Evolutionary conservation across 2,329 filamentous ascomycete genomes (phyloP).

Genomic region (Cephalotrichum gorgonifer): DNA sequence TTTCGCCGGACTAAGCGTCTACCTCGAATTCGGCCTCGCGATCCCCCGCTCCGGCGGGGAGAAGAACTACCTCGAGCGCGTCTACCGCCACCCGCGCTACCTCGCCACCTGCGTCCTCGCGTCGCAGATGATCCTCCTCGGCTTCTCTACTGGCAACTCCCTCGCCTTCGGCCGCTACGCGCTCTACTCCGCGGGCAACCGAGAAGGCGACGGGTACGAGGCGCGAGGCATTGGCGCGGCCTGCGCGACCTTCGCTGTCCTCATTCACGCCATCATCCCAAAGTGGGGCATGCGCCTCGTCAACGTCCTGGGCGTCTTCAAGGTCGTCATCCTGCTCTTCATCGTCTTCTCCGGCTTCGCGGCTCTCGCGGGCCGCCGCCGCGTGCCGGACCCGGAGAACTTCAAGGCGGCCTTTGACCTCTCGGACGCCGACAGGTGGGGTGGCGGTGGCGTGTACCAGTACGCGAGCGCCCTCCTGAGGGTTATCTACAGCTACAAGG

Average conservation of each 20-base stretch:
- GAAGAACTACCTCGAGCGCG: slow-evolving; percentile 57
- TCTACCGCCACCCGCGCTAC: slow-evolving; percentile 47
- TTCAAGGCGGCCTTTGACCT: slow-evolving; percentile 44
- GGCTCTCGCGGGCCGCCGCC: slow-evolving; percentile 38
- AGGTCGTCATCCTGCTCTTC: slow-evolving; percentile 47
- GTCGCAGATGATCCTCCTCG: slow-evolving; percentile 50
- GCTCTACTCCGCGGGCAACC: slow-evolving; percentile 39
- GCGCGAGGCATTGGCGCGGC: slow-evolving; percentile 45
- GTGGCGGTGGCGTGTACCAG: slow-evolving; percentile 37
- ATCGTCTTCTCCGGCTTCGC: slow-evolving; percentile 52
- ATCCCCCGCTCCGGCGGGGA: slow-evolving; percentile 54
- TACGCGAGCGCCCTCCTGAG: slow-evolving; percentile 48
- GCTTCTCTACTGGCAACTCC: slow-evolving; percentile 49
- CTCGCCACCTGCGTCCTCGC: slow-evolving; percentile 49
- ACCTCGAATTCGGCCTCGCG: slow-evolving; percentile 52
- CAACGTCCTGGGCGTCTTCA: slow-evolving; percentile 50
- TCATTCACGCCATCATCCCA: slow-evolving; percentile 39
- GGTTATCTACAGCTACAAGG: slow-evolving; percentile 51
- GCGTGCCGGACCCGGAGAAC: slow-evolving; percentile 40
- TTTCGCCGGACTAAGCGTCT: slow-evolving; percentile 49
- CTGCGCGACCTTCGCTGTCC: slow-evolving; percentile 42
- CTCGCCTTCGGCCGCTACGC: slow-evolving; percentile 49
- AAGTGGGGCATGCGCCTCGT: slow-evolving; percentile 50
- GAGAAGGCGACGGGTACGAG: slow-evolving; percentile 39
- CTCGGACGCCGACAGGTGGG: slow-evolving; percentile 30